A percentile compares a stretch with the other conserved stretches of the same genome.
These are phyloP conservation scores for Coniophora puteana DNA, from an alignment of 1,284 basidiomycete species.

Conservation along the genomic window DNA sequence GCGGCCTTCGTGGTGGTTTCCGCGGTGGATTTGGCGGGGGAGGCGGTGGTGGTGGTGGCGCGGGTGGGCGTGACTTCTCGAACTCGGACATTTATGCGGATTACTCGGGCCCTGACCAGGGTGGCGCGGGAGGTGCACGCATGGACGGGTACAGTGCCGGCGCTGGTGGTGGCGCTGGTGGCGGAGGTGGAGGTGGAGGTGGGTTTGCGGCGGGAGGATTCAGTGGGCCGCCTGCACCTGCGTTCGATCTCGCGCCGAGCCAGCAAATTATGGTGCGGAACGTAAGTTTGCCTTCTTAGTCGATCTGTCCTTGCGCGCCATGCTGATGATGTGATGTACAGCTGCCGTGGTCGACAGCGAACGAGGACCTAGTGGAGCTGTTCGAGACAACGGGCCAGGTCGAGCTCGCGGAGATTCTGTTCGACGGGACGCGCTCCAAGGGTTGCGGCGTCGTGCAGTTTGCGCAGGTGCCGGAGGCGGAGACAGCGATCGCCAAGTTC, in stretches of 20 bases:
- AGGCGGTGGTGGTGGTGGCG: slow-evolving; percentile 48
- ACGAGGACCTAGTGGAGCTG: slow-evolving; percentile 95
- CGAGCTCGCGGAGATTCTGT: slow-evolving; percentile 90
- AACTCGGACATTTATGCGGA: slow-evolving; percentile 79
- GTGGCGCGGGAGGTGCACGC: slow-evolving; percentile 42
- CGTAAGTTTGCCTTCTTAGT: slow-evolving; percentile 44
- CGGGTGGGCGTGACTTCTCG: slow-evolving; percentile 71
- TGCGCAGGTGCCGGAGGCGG: slow-evolving; percentile 82
- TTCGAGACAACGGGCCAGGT: slow-evolving; percentile 98
- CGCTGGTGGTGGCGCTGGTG: slow-evolving; percentile 29
- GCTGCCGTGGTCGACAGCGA: slow-evolving; percentile 99
- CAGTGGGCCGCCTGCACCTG: slow-evolving; percentile 21
- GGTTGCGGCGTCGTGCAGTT: slow-evolving; percentile 97
- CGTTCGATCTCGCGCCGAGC: slow-evolving; percentile 72
- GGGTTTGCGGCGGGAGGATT: slow-evolving; percentile 25
- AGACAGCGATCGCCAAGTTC: slow-evolving; percentile 94
- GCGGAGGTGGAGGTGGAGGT: slow-evolving; percentile 34
- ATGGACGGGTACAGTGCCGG: slow-evolving; percentile 44
- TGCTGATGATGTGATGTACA: slow-evolving; percentile 28
- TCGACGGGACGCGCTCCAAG: slow-evolving; percentile 87
- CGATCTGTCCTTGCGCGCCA: too few relatives aligned
- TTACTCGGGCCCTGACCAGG: slow-evolving; percentile 75
- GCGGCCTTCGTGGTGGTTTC: slow-evolving; percentile 60
- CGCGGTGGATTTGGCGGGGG: slow-evolving; percentile 51
- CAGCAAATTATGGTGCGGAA: slow-evolving; percentile 98